phyloP scores from a whole-genome alignment of 257 asterid species.

The Solanum acaule region DNA sequence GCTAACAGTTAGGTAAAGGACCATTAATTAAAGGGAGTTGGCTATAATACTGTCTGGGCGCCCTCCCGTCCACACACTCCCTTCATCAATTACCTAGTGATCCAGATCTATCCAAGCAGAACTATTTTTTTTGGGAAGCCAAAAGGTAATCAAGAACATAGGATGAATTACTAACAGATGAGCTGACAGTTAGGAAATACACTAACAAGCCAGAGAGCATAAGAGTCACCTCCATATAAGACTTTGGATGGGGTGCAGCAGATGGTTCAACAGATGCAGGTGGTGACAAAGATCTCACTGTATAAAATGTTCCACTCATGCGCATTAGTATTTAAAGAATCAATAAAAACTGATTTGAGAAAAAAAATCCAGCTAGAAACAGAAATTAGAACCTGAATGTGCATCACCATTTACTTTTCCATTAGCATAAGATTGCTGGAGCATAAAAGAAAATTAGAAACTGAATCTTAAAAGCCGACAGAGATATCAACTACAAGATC shows the following conservation, averaged over 20 bases:
- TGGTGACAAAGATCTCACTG: conserved; percentile 70
- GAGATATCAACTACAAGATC: background rate
- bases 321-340: background rate
- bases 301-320: conserved; percentile 6
- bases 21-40: background rate
- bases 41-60: background rate
- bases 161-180: background rate
- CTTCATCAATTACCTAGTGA: background rate
- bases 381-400: conserved; percentile 46
- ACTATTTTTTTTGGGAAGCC: background rate
- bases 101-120: background rate
- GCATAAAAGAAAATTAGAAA: conserved; percentile 15
- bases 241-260: conserved; percentile 63
- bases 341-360: background rate
- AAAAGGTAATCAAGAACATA: background rate
- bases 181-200: background rate
- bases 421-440: conserved; percentile 65
- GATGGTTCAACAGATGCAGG: conserved; percentile 63
- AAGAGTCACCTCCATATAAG: conserved; percentile 76
- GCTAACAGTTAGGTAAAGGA: background rate
- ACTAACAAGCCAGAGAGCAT: background rate
- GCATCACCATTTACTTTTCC: conserved; percentile 54
- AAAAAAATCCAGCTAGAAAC: background rate
- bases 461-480: background rate
- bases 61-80: background rate